Base-by-base conservation (phyloP, 2,329 filamentous ascomycete species). In the Domatiomyces globalis region DNA sequence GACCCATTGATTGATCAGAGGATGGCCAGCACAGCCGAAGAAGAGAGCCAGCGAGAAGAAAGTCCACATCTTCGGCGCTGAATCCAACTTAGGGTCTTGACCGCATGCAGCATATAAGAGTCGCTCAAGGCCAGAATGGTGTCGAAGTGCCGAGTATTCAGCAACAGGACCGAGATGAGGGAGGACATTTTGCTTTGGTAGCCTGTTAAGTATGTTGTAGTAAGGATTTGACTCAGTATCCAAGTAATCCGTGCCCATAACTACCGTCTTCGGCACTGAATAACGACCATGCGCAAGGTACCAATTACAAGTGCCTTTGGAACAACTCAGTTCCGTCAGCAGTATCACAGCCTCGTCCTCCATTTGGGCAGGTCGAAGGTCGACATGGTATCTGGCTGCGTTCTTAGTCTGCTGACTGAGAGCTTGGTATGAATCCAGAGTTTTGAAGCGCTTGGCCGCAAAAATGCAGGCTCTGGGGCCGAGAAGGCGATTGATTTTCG, bases 41-140 rank as follows among this genome's bases (percentile, higher is more conserved):
- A 79, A 70, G 53, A 77, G 77, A 6, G 79, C 77, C 7, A 85
- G 64, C 2, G 75, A 77, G 33, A 79, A 76, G n/a, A 84, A 71
- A 0, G 81, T 85, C 73, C 79, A 85, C 39, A 84, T 66, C 12
- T 83, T 79, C 9, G 75, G 71, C 0, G 83, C 82, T 0, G 81
- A 84, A 63, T 85, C 76, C 12, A 87, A 63, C 1, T 71, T 67
- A 0, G 80, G 69, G 27, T 73, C 67, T 2, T 74, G 68, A 2
- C 75, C 75, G 55, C 78, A 71, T 43, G 85, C 73, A 19, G 63
- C 70, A 58, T 77, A 71, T 3, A 86, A 67, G 0, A 86, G 67
- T 1, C 80, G 73, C 45, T 84, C 71, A 33, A 92, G 78, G 18
- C 75, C 76, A 25, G 75, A 76, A 10, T 78, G 70, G 61, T 86